Evolutionary conservation across 345 rosid genomes (phyloP), one percentile per base, ranked within the genome.

Genomic region (Conringia planisiliqua): DNA sequence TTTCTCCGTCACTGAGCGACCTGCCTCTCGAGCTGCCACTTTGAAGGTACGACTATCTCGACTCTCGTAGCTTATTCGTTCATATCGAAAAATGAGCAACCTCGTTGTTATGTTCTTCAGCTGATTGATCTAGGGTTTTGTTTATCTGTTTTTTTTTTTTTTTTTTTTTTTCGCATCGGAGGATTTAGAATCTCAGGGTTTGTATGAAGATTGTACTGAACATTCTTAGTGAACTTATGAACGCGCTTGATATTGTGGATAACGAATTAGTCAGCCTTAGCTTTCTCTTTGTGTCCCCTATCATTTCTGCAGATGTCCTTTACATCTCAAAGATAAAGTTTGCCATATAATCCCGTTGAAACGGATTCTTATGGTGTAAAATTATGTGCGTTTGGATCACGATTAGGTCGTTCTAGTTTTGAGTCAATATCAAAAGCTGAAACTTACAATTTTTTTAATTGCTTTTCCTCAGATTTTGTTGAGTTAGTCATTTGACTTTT

Each of bases 1-100:
- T 18, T 24, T 27, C 63, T 61, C 69, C 63, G 62, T 67, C 74
- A 32, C 74, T 43, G 62, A 48, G 73, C 60, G 24, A 48, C 68
- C 17, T 51, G 64, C 71, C 75, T 69, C 65, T 27, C 66, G 30
- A 69, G 75, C 75, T 62, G 14, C 51, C 59, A 54, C 62, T 62
- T 42, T 22, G 13, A 32, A 76, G 70, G 79, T 69, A 62, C 59
- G 6, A 8, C 4, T 8, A 2, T 39, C 17, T n/a, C 0, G 12
- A 16, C 32, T 11, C 4, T 16, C 38, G 14, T 24, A 52, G 62
- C 61, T 55, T 32, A 1, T 1, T 30, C 51, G 54, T 24, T 16
- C 56, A 10, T 51, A 12, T 33, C 12, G 16, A 24, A 0, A 33
- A 59, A 16, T 47, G 8, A 33, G 5, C 7, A 4, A 33, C 40